phyloP scores from a whole-genome alignment of 805 yeast genomes.

The Ogataea salicorniae region DNA sequence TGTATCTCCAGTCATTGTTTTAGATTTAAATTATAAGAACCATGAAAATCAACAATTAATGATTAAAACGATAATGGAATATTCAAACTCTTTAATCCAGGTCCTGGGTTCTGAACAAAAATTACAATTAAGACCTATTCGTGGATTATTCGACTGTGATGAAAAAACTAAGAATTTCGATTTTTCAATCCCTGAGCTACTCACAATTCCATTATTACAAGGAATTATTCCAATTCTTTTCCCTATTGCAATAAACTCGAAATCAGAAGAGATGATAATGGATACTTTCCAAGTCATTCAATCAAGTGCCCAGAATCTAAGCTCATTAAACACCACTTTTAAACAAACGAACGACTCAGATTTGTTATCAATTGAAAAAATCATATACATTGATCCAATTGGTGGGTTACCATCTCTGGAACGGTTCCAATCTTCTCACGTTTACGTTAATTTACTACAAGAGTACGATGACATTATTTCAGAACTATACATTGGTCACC shows the following conservation, averaged over 20 bases:
- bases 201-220: conserved; percentile 38
- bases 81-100: conserved; percentile 17
- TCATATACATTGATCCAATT: conserved; percentile 67
- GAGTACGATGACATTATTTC: conserved; percentile 64
- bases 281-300: conserved; percentile 37
- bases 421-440: conserved; percentile 77
- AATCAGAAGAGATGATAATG: conserved; percentile 27
- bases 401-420: conserved; percentile 94
- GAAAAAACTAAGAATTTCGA: conserved; percentile 9
- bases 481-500: conserved; percentile 58
- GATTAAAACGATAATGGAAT: conserved; percentile 19
- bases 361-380: conserved; percentile 65
- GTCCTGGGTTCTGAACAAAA: conserved; percentile 15
- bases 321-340: conserved; percentile 19
- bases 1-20: conserved; percentile 62
- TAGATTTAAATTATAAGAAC: conserved; percentile 38
- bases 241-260: conserved; percentile 45
- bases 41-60: conserved; percentile 2
- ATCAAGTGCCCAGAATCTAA: conserved; percentile 34
- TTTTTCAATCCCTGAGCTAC: conserved; percentile 31
- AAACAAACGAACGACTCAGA: conserved; percentile 20
- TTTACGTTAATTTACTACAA: conserved; percentile 77
- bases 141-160: conserved; percentile 34
- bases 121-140: conserved; percentile 27
- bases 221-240: conserved; percentile 57